Evolutionary conservation across 306 rosid species (phyloP), one percentile per base, ranked within the genome.

Genomic region (Vigna trinervia): DNA sequence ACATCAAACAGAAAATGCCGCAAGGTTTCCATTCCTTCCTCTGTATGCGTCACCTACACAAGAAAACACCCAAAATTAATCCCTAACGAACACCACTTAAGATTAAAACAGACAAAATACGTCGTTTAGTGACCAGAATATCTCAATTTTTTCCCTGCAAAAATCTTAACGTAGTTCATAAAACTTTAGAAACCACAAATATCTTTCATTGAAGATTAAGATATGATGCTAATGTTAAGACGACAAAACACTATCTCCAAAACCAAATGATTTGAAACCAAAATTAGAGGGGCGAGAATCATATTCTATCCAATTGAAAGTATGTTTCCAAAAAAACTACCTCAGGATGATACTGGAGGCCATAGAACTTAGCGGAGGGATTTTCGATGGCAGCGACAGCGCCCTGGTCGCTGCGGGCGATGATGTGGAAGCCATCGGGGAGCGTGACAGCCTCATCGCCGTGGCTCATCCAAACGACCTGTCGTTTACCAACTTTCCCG

Each of bases 311-410:
- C 46, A 2, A 41, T 8, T 41, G 45, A 41, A 9, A 41, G 46
- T 41, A n/a, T 3, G 5, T 8, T 20, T 17, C 22, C 14, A 20
- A 14, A n/a, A n/a, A 8, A 1, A 32, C 17, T 60, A 77, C 98
- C 98, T 95, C 98, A 1, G 98, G 97, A 69, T 95, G 99, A 80
- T 95, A 95, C 85, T 95, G 99, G 28, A 95, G 90, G 12, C 99
- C 97, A 72, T 81, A 92, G 65, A 95, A 83, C 89, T 86, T 87
- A 80, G 86, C 78, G 14, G 64, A 61, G 14, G 74, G 84, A 17
- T 88, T 86, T 71, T 95, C 89, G 0, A 95, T 76, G 3, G 96
- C 97, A 0, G 99, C 97, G 1, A 90, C 89, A 0, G 85, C 69
- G 14, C 97, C 99, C 82, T 95, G 97, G 70, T 84, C 86, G 81